Evolutionary conservation across 768 basidiomycete species (phyloP).

Genomic region (Tremella fuciformis): DNA sequence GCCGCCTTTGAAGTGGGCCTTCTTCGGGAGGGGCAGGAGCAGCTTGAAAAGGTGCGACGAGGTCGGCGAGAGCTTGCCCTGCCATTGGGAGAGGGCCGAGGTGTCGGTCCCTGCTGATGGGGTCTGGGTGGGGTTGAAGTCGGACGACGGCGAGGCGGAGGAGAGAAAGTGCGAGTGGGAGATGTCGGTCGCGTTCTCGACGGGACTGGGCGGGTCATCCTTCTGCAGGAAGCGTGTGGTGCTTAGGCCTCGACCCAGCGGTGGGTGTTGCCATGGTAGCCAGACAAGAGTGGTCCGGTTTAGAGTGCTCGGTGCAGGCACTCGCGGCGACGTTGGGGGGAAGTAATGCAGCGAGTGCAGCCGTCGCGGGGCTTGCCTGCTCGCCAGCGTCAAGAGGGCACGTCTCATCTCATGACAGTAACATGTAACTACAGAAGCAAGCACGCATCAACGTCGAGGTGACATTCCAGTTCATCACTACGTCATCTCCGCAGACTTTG

Average conservation of each 20-base stretch:
- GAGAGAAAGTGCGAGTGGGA: conserved; percentile 41
- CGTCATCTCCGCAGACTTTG: too few relatives aligned
- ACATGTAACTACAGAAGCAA: too few relatives aligned
- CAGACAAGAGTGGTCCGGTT: too few relatives aligned
- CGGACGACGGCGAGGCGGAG: conserved; percentile 31
- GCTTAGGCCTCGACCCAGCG: background rate
- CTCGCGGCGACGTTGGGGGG: too few relatives aligned
- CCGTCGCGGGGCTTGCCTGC: too few relatives aligned
- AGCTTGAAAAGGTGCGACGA: conserved; percentile 67
- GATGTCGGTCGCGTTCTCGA: conserved; percentile 38
- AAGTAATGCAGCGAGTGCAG: too few relatives aligned
- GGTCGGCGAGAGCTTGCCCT: conserved; percentile 64
- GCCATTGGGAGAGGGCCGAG: conserved; percentile 10
- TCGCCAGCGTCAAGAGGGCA: too few relatives aligned
- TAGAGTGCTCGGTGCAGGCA: too few relatives aligned
- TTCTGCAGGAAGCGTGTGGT: background rate
- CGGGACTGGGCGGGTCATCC: background rate
- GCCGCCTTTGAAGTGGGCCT: background rate
- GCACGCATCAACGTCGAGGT: too few relatives aligned
- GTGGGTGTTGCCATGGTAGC: too few relatives aligned
- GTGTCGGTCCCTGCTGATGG: conserved; percentile 26
- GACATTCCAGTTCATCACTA: too few relatives aligned
- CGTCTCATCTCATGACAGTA: too few relatives aligned
- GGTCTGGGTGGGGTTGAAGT: conserved; percentile 40
- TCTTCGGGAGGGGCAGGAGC: conserved; percentile 57